Percentiles rank a stretch among this genome's conserved stretches.
Evolutionary conservation across 371 early-diverging fungal genomes (phyloP).

Genomic region (Mucor sp.): DNA sequence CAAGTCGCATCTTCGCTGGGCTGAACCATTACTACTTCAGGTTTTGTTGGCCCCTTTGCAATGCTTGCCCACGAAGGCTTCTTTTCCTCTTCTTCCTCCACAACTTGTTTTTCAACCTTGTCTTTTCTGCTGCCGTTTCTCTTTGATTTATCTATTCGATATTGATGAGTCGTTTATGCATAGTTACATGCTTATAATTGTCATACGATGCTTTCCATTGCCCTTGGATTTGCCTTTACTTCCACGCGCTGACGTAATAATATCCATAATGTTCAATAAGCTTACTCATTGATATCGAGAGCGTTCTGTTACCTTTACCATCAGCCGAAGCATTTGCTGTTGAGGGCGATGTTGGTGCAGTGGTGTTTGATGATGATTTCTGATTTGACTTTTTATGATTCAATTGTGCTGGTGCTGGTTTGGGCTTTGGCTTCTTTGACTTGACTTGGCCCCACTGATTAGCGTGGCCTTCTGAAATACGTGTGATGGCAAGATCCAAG

Average conservation of each 20-base stretch:
- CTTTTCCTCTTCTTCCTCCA: neutral
- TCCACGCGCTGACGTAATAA: neutral
- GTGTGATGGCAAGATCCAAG: slow-evolving; percentile 24
- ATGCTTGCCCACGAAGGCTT: slow-evolving; percentile 37
- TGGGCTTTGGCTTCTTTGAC: slow-evolving; percentile 22
- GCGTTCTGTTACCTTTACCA: neutral
- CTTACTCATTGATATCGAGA: neutral
- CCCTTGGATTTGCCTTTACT: neutral
- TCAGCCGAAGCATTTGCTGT: neutral
- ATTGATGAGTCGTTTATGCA: neutral
- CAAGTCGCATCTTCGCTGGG: neutral
- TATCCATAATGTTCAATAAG: neutral
- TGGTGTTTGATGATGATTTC: neutral
- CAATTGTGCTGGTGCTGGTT: neutral
- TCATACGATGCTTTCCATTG: slow-evolving; percentile 2
- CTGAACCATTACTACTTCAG: neutral
- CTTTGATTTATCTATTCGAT: neutral
- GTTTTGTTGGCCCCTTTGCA: slow-evolving; percentile 15
- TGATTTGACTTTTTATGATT: neutral
- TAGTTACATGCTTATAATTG: neutral
- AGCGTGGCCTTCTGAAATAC: slow-evolving; percentile 30
- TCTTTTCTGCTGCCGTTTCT: slow-evolving; percentile 1
- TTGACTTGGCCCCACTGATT: slow-evolving; percentile 33
- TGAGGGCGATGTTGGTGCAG: neutral
- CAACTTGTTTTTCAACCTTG: neutral